These are phyloP conservation scores for Picochlorum sp. DNA, from an alignment of 139 green algal genomes.

Conservation along the genomic window DNA sequence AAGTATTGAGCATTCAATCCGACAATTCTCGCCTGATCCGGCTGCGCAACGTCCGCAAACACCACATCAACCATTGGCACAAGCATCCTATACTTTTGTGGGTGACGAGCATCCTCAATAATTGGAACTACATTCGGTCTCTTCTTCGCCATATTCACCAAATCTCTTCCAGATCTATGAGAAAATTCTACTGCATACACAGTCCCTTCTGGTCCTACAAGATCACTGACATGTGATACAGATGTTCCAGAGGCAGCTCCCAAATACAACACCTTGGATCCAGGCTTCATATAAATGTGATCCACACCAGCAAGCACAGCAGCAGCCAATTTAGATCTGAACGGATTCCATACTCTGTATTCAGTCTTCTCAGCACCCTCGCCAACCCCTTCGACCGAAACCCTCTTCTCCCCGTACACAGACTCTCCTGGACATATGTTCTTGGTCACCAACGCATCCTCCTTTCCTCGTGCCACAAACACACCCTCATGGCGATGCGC, in stretches of 20 bases:
- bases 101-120: constrained; percentile 98
- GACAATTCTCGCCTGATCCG: constrained; percentile 94
- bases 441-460: constrained; percentile 74
- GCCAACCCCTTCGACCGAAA: constrained; percentile 67
- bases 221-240: constrained; percentile 86
- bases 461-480: constrained; percentile 97
- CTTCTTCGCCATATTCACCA: constrained; percentile 99
- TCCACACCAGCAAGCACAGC: constrained; percentile 95
- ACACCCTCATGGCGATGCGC: constrained; percentile 90
- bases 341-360: constrained; percentile 99
- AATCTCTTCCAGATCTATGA: constrained; percentile 87
- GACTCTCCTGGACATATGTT: constrained; percentile 94
- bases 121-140: constrained; percentile 99
- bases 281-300: constrained; percentile 97
- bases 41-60: constrained; percentile 98
- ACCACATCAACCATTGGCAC: constrained; percentile 99
- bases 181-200: constrained; percentile 99
- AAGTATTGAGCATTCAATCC: constrained; percentile 97
- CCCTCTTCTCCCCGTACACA: constrained; percentile 98
- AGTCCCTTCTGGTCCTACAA: constrained; percentile 85
- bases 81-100: constrained; percentile 98
- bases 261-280: constrained; percentile 93
- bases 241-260: constrained; percentile 86
- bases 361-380: constrained; percentile 81
- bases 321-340: constrained; percentile 96